Evolutionary conservation across 192 early-diverging fungal species (phyloP).

Genomic region (Coemansia sp.): DNA sequence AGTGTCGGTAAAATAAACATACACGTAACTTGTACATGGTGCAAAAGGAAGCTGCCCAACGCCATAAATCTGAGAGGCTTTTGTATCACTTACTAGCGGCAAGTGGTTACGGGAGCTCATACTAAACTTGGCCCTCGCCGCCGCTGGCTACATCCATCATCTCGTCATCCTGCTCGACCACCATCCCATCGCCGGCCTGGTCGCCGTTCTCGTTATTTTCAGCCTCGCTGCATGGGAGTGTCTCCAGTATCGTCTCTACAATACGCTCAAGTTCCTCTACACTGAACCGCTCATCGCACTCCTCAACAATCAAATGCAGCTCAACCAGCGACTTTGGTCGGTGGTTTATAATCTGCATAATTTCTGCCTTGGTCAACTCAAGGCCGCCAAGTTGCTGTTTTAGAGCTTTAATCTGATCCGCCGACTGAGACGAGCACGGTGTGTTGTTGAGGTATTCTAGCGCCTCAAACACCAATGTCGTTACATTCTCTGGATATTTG

Average conservation of each 20-base stretch:
- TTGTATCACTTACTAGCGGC: too few relatives aligned
- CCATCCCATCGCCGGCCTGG: slow-evolving; percentile 8
- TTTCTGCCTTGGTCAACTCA: slow-evolving; percentile 70
- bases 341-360: slow-evolving; percentile 72
- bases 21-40: too few relatives aligned
- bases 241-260: slow-evolving; percentile 46
- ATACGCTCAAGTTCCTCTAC: slow-evolving; percentile 58
- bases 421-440: slow-evolving; percentile 61
- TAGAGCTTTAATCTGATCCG: slow-evolving; percentile 52
- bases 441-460: slow-evolving; percentile 59
- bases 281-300: slow-evolving; percentile 65
- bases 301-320: slow-evolving; percentile 69
- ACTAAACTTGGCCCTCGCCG: neutral
- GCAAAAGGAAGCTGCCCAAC: too few relatives aligned
- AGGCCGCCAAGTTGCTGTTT: slow-evolving; percentile 49
- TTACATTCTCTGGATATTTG: slow-evolving; percentile 62
- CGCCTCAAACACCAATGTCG: slow-evolving; percentile 63
- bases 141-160: neutral
- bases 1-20: too few relatives aligned
- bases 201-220: slow-evolving; percentile 17
- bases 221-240: slow-evolving; percentile 42
- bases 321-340: slow-evolving; percentile 66
- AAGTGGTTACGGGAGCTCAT: too few relatives aligned
- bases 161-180: slow-evolving; percentile 4
- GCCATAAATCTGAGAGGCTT: too few relatives aligned